Conservation (phyloP, 2,329 filamentous ascomycete species). For the Bipolaris gigantea region DNA sequence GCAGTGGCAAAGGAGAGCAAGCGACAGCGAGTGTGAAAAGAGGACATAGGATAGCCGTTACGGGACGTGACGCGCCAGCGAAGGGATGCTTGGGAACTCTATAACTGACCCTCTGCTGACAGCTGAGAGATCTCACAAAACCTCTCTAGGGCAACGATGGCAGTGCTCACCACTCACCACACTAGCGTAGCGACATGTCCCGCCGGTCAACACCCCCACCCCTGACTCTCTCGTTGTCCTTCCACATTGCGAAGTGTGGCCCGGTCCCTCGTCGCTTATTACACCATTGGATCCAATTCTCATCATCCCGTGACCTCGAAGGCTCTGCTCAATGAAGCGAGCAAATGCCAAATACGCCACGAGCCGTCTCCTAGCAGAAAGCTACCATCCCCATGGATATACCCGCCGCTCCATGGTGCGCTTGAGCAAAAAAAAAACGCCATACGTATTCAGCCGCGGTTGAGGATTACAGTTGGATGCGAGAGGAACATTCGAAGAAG, state of each 20-base stretch:
- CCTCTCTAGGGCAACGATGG: background rate
- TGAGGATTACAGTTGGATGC: too few species aligned
- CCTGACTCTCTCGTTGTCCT: background rate
- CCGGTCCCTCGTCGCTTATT: background rate
- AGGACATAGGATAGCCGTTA: background rate
- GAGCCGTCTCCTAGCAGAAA: background rate
- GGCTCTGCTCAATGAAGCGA: too few species aligned
- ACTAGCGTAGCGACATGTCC: background rate
- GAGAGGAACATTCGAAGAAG: too few species aligned
- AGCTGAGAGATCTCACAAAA: background rate
- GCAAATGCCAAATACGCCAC: conserved; percentile 2
- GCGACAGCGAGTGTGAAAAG: background rate
- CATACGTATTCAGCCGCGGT: too few species aligned
- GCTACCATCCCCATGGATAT: background rate
- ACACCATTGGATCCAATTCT: background rate
- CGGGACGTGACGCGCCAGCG: background rate
- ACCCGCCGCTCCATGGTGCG: too few species aligned
- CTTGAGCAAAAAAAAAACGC: too few species aligned
- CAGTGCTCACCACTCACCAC: background rate
- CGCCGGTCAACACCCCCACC: background rate
- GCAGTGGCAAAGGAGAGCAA: conserved; percentile 4
- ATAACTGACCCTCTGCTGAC: background rate
- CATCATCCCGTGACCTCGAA: too few species aligned
- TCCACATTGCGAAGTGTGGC: background rate
- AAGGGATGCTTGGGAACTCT: background rate